These are phyloP conservation scores for Hymenoscyphus salicellus DNA, from an alignment of 2,329 filamentous ascomycete genomes.

Conservation along the genomic window DNA sequence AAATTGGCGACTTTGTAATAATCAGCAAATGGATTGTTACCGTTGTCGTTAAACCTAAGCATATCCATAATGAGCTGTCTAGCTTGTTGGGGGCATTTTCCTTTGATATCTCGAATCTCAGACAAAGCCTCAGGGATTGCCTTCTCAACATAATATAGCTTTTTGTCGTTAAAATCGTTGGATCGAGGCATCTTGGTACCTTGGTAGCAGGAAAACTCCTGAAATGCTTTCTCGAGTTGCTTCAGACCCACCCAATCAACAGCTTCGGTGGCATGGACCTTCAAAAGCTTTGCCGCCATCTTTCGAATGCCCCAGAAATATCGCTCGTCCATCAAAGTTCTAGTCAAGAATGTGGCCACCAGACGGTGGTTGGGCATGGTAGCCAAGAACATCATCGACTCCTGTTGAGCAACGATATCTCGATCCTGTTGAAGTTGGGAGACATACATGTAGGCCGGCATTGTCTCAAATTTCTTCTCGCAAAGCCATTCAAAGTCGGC, in stretches of 20 bases:
- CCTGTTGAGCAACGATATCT: constrained; percentile 85
- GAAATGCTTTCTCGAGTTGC: constrained; percentile 82
- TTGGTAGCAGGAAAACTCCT: constrained; percentile 81
- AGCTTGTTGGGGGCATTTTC: constrained; percentile 74
- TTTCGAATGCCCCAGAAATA: constrained; percentile 93
- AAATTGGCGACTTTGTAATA: constrained; percentile 82
- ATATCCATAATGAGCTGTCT: constrained; percentile 85
- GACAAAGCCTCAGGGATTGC: constrained; percentile 80
- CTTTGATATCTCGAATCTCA: constrained; percentile 68
- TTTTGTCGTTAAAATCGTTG: constrained; percentile 88
- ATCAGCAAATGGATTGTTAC: constrained; percentile 83
- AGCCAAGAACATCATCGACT: constrained; percentile 73
- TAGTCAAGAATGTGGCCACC: constrained; percentile 81
- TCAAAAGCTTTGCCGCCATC: constrained; percentile 76
- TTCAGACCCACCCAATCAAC: constrained; percentile 74
- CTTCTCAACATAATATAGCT: constrained; percentile 78
- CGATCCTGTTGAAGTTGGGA: constrained; percentile 96
- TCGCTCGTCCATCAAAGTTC: constrained; percentile 84
- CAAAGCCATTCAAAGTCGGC: constrained; percentile 98
- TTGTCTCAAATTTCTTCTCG: constrained; percentile 70
- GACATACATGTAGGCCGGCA: constrained; percentile 96
- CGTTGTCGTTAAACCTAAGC: constrained; percentile 91
- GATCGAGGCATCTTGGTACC: constrained; percentile 75
- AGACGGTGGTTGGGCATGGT: constrained; percentile 68
- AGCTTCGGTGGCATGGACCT: constrained; percentile 70